phyloP scores from a whole-genome alignment of 2,329 filamentous ascomycete genomes.

The Fusarium veterinarium region DNA sequence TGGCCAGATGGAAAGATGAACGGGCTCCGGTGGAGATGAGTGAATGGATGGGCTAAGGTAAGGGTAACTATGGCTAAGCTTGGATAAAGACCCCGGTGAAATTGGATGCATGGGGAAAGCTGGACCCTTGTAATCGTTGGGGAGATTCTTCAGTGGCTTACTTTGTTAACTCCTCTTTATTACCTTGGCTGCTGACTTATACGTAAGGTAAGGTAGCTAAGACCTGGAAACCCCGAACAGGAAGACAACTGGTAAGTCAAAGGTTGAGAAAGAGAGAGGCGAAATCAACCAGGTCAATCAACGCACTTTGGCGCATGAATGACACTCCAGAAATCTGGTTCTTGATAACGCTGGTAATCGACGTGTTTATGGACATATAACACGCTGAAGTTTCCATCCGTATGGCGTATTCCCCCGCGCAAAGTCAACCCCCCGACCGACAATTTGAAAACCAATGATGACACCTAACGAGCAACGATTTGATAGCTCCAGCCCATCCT shows the following conservation, averaged over 20 bases:
- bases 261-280: neutral
- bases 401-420: neutral
- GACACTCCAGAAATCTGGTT: neutral
- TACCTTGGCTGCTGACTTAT: constrained; percentile 8
- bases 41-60: constrained; percentile 14
- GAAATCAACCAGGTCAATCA: neutral
- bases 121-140: constrained; percentile 43
- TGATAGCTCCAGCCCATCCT: constrained; percentile 19
- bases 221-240: neutral
- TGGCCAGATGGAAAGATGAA: constrained; percentile 30
- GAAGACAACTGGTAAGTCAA: neutral
- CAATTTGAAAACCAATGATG: constrained; percentile 9
- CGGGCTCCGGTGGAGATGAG: constrained; percentile 39
- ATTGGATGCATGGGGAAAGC: constrained; percentile 39
- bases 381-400: neutral
- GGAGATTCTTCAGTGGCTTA: constrained; percentile 29
- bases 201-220: neutral
- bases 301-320: neutral
- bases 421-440: neutral
- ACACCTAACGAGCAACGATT: constrained; percentile 16
- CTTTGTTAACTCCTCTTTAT: constrained; percentile 6
- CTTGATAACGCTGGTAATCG: neutral
- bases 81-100: constrained; percentile 39
- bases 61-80: neutral
- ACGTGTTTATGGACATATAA: neutral